phyloP scores from a whole-genome alignment of 2,329 filamentous ascomycete species.

The Talaromyces marneffei region DNA sequence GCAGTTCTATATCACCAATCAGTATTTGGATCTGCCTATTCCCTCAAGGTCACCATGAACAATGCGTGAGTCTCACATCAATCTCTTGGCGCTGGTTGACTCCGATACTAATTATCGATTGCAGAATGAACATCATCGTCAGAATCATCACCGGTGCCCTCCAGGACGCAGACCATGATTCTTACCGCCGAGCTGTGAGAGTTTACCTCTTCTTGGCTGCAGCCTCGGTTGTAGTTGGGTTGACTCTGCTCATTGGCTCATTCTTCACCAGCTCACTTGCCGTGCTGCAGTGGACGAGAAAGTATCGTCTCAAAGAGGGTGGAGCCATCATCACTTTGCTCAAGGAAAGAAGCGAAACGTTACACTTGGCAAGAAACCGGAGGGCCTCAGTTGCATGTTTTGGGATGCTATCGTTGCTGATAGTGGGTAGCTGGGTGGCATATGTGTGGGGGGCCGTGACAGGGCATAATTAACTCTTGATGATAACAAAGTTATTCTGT shows the following conservation, averaged over 20 bases:
- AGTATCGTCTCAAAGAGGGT: slow-evolving; percentile 43
- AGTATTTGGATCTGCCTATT: slow-evolving; percentile 56
- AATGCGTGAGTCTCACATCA: slow-evolving; percentile 40
- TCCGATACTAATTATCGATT: not conserved
- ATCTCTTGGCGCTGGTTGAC: too few species aligned
- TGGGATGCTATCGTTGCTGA: slow-evolving; percentile 39
- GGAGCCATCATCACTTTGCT: slow-evolving; percentile 42
- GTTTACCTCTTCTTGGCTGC: slow-evolving; percentile 53
- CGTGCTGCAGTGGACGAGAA: slow-evolving; percentile 54
- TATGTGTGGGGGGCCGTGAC: slow-evolving; percentile 59
- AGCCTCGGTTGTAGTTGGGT: slow-evolving; percentile 44
- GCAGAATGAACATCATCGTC: slow-evolving; percentile 56
- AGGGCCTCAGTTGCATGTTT: slow-evolving; percentile 43
- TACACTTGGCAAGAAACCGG: slow-evolving; percentile 34
- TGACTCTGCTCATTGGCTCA: slow-evolving; percentile 36
- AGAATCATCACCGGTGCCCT: slow-evolving; percentile 53
- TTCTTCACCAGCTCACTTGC: slow-evolving; percentile 41
- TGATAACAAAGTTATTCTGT: too few species aligned
- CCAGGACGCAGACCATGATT: slow-evolving; percentile 53
- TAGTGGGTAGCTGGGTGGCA: slow-evolving; percentile 45
- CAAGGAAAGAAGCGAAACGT: slow-evolving; percentile 39
- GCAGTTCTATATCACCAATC: slow-evolving; percentile 56
- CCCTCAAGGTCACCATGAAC: slow-evolving; percentile 57
- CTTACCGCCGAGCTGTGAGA: slow-evolving; percentile 51
- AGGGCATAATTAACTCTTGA: slow-evolving; percentile 41